Conservation (phyloP, 2,329 filamentous ascomycete genomes). For the Aphanocladium album region DNA sequence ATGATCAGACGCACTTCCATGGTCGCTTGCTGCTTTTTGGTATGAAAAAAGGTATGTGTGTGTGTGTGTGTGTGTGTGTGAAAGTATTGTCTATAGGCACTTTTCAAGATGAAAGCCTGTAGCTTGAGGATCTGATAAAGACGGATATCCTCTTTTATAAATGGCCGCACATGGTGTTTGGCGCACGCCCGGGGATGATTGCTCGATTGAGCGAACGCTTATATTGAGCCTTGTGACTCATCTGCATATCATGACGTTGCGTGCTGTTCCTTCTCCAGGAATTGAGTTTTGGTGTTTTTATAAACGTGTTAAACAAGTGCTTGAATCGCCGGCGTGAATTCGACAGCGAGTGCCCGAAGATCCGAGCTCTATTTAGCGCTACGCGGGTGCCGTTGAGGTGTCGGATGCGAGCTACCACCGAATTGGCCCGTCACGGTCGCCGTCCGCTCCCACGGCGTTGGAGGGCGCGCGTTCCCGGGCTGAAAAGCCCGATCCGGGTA, state of each 20-base stretch:
- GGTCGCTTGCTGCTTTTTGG: no score
- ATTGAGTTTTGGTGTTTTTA: not conserved
- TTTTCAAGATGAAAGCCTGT: not conserved
- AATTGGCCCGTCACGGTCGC: not conserved
- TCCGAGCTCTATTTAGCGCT: slow-evolving; percentile 1
- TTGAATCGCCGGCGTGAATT: not conserved
- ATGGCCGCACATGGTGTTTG: not conserved
- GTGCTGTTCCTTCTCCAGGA: not conserved
- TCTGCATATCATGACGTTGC: not conserved
- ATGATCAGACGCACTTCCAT: slow-evolving; percentile 15
- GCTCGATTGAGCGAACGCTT: not conserved
- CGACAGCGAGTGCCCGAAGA: not conserved
- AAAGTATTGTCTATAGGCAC: no score
- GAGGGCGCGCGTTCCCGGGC: not conserved
- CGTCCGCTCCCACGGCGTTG: not conserved
- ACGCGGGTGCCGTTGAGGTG: not conserved
- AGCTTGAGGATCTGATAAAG: not conserved
- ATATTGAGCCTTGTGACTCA: not conserved
- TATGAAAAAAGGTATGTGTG: no score
- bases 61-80: no score
- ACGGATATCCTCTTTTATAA: slow-evolving; percentile 9
- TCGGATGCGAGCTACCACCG: slow-evolving; percentile 13
- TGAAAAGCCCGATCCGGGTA: not conserved
- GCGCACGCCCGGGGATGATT: not conserved
- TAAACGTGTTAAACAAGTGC: not conserved